These are phyloP conservation scores for Vitis hybrid DNA, from an alignment of 177 flowering plant species.

Conservation along the genomic window DNA sequence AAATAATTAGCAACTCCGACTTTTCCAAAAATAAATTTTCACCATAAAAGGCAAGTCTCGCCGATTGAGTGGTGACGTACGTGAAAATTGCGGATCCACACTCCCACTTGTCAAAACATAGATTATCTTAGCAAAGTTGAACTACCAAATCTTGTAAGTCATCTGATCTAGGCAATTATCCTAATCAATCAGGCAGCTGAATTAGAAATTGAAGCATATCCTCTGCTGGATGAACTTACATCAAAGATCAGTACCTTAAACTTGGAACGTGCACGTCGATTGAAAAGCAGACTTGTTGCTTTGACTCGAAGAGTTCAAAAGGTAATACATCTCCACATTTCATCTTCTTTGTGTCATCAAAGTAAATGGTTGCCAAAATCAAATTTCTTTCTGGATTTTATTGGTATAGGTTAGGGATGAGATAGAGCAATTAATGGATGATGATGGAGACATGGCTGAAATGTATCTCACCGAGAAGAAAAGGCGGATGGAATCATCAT, in stretches of 20 bases:
- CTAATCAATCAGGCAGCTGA: conserved; percentile 57
- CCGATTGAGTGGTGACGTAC: too few species aligned
- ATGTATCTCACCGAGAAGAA: conserved; percentile 89
- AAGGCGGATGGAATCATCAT: conserved; percentile 53
- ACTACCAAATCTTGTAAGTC: neutral
- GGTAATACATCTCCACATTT: conserved; percentile 32
- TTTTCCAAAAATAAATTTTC: too few species aligned
- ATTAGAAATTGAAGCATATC: conserved; percentile 81
- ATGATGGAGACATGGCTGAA: conserved; percentile 92
- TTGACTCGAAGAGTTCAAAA: conserved; percentile 84
- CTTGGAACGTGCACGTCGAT: conserved; percentile 66
- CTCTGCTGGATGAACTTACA: conserved; percentile 73
- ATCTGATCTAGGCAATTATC: neutral
- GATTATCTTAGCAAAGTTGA: too few species aligned
- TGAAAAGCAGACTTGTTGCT: conserved; percentile 84
- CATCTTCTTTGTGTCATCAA: neutral
- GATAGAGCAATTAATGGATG: conserved; percentile 90
- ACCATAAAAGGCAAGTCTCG: too few species aligned
- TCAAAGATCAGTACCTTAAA: conserved; percentile 79
- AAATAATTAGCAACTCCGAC: too few species aligned
- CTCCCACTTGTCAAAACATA: too few species aligned
- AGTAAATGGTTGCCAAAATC: neutral
- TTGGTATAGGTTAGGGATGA: conserved; percentile 76
- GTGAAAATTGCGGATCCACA: too few species aligned
- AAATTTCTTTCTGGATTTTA: neutral